Percentiles rank a stretch among this genome's conserved stretches.
Conservation (phyloP, 805 yeast species). For the Yarrowia sp. region DNA sequence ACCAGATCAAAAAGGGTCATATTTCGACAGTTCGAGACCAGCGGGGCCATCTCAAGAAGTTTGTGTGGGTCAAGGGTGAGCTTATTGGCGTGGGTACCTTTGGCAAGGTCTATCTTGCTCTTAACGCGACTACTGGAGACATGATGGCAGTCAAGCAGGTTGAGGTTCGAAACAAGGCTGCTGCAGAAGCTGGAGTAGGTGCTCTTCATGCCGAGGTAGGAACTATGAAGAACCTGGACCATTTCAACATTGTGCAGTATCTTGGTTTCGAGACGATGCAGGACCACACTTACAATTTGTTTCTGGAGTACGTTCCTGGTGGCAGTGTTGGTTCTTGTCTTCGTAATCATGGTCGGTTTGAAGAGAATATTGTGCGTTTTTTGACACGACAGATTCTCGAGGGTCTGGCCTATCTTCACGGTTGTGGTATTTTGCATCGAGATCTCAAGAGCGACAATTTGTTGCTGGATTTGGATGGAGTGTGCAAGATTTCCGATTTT, state of each 20-base stretch:
- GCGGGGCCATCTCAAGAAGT: constrained; percentile 71
- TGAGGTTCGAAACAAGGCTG: constrained; percentile 50
- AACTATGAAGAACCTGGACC: constrained; percentile 90
- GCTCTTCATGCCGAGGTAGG: constrained; percentile 89
- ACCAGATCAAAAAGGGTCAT: constrained; percentile 57
- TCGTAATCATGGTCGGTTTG: constrained; percentile 78
- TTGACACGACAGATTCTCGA: constrained; percentile 74
- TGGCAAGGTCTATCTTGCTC: constrained; percentile 87
- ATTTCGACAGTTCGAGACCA: constrained; percentile 63
- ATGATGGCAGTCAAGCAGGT: constrained; percentile 99
- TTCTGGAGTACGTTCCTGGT: constrained; percentile 95
- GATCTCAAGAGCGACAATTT: constrained; percentile 94
- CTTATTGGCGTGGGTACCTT: constrained; percentile 94
- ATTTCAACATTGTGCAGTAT: constrained; percentile 90
- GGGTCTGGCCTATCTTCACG: constrained; percentile 85
- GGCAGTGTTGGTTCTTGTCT: constrained; percentile 90
- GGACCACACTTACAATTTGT: constrained; percentile 72
- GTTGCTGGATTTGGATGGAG: constrained; percentile 83
- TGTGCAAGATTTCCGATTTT: constrained; percentile 92
- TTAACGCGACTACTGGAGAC: constrained; percentile 95
- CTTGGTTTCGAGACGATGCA: constrained; percentile 80
- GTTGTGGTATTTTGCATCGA: constrained; percentile 83
- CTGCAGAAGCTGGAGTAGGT: constrained; percentile 58
- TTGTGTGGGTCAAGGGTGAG: constrained; percentile 98
- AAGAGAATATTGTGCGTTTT: constrained; percentile 67